Percentiles rank a stretch among this genome's conserved stretches.
These are phyloP conservation scores for Arachis hypogaea DNA, from an alignment of 306 rosid species.

Conservation along the genomic window DNA sequence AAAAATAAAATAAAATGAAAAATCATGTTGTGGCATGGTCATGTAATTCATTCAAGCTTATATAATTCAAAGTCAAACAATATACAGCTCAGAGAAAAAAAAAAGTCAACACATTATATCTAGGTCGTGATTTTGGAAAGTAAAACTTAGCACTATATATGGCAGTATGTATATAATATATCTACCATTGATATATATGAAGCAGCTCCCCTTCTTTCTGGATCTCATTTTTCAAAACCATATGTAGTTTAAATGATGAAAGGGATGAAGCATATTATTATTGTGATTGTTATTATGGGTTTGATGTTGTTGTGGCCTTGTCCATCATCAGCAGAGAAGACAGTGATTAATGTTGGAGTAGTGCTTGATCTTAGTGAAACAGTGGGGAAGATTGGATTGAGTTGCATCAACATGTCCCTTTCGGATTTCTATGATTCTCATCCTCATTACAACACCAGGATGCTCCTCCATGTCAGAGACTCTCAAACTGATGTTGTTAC, in stretches of 20 bases:
- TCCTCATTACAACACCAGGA: conserved; percentile 25
- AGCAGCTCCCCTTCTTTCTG: too few species aligned
- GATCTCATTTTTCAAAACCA: too few species aligned
- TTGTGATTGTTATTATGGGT: not conserved
- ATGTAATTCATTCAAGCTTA: too few species aligned
- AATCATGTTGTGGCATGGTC: too few species aligned
- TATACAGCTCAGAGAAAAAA: too few species aligned
- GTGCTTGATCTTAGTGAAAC: conserved; percentile 27
- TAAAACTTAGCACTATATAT: too few species aligned
- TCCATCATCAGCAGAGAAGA: not conserved
- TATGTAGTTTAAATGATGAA: not conserved
- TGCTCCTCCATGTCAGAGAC: conserved; percentile 23
- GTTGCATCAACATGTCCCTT: conserved; percentile 32
- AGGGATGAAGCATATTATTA: not conserved
- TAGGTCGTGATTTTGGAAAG: too few species aligned
- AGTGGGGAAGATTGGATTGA: conserved; percentile 8
- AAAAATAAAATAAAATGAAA: too few species aligned
- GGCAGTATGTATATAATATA: too few species aligned
- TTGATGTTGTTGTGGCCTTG: not conserved
- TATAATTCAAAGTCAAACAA: too few species aligned
- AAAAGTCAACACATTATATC: too few species aligned
- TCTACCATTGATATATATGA: too few species aligned
- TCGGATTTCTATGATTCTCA: conserved; percentile 21
- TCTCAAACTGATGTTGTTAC: conserved; percentile 4
- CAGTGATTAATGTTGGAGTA: conserved; percentile 40